These are phyloP conservation scores for Phytophthora litchii DNA, from an alignment of 352 stramenopile species.

Conservation along the genomic window DNA sequence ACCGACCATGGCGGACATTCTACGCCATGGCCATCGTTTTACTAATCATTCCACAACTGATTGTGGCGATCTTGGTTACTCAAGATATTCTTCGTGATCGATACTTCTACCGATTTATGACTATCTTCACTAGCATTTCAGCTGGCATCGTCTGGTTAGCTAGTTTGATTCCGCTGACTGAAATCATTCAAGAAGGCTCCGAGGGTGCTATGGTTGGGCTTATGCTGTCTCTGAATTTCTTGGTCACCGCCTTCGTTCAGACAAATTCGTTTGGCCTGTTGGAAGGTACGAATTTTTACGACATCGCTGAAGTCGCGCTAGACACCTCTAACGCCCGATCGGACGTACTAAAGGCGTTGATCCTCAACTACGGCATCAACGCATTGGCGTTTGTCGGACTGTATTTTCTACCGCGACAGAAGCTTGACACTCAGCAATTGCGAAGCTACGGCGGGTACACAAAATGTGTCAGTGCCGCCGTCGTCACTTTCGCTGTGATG, in stretches of 20 bases:
- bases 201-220: conserved; percentile 60
- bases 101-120: conserved; percentile 39
- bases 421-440: conserved; percentile 64
- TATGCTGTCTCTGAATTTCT: conserved; percentile 42
- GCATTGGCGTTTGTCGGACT: conserved; percentile 39
- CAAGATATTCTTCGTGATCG: conserved; percentile 37
- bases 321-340: conserved; percentile 25
- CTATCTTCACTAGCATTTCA: conserved; percentile 25
- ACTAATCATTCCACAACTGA: conserved; percentile 34
- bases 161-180: conserved; percentile 46
- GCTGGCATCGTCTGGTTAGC: conserved; percentile 29
- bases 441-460: conserved; percentile 71
- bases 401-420: conserved; percentile 54
- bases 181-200: conserved; percentile 62
- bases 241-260: conserved; percentile 46
- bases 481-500: conserved; percentile 39
- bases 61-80: conserved; percentile 30
- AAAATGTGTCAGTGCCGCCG: conserved; percentile 46
- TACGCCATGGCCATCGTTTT: conserved; percentile 34
- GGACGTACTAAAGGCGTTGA: conserved; percentile 38
- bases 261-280: conserved; percentile 44
- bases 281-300: conserved; percentile 46
- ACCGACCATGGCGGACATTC: conserved; percentile 45
- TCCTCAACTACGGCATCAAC: conserved; percentile 56
- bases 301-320: conserved; percentile 16